A percentile compares a stretch with the other conserved stretches of the same genome.
Evolutionary conservation across 805 yeast genomes (phyloP).

Genomic region (Yarrowia bubula): DNA sequence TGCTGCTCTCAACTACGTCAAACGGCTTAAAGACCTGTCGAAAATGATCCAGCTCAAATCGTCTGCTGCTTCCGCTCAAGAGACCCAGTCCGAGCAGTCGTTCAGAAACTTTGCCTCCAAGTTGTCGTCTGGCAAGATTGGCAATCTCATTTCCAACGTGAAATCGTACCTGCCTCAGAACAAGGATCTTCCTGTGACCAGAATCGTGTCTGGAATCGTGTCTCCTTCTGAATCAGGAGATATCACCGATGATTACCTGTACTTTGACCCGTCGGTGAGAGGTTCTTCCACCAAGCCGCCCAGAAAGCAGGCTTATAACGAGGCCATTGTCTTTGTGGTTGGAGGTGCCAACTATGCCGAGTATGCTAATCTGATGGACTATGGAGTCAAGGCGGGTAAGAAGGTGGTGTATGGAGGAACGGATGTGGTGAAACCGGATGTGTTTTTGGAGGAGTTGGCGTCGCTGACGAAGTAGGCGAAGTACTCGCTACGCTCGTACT

Average conservation of each 20-base stretch:
- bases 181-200: slow-evolving; percentile 83
- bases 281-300: slow-evolving; percentile 91
- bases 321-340: slow-evolving; percentile 83
- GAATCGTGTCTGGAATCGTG: slow-evolving; percentile 86
- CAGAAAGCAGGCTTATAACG: slow-evolving; percentile 73
- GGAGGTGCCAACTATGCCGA: slow-evolving; percentile 97
- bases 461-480: background rate
- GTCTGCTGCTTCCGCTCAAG: slow-evolving; percentile 35
- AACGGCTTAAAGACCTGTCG: slow-evolving; percentile 75
- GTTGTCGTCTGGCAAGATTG: slow-evolving; percentile 76
- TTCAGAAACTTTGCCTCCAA: slow-evolving; percentile 67
- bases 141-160: slow-evolving; percentile 81
- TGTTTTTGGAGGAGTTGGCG: slow-evolving; percentile 6
- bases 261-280: slow-evolving; percentile 83
- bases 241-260: slow-evolving; percentile 83
- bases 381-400: slow-evolving; percentile 56
- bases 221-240: slow-evolving; percentile 47
- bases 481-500: too few relatives aligned
- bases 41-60: slow-evolving; percentile 45
- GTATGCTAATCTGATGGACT: slow-evolving; percentile 90
- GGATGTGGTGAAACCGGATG: slow-evolving; percentile 25
- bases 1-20: slow-evolving; percentile 66
- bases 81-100: slow-evolving; percentile 32
- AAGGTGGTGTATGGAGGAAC: slow-evolving; percentile 45
- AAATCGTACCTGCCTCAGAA: slow-evolving; percentile 85